Percentiles rank a stretch among this genome's conserved stretches.
These are phyloP conservation scores for Chalciporus sphaerocephalus DNA, from an alignment of 768 basidiomycete species.

Conservation along the genomic window DNA sequence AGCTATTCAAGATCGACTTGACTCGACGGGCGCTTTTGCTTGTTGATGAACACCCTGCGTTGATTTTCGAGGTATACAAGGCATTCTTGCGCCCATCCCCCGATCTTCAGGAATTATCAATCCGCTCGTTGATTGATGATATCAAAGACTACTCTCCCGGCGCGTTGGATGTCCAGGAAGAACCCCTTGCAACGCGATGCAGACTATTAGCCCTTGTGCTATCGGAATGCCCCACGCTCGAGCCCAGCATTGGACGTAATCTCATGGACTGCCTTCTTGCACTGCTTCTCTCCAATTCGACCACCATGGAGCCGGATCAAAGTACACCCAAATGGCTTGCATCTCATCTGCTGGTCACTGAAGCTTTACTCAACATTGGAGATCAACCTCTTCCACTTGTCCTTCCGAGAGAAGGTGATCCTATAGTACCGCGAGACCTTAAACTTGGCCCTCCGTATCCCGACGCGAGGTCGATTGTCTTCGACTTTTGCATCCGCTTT, in stretches of 20 bases:
- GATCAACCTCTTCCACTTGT: constrained; percentile 65
- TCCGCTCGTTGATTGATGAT: constrained; percentile 73
- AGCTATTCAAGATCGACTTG: constrained; percentile 60
- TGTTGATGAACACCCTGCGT: constrained; percentile 80
- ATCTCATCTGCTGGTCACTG: constrained; percentile 77
- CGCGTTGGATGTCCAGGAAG: constrained; percentile 68
- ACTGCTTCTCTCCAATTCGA: constrained; percentile 55
- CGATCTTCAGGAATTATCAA: constrained; percentile 57
- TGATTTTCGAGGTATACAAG: constrained; percentile 84
- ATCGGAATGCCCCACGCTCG: constrained; percentile 64
- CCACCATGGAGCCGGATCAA: constrained; percentile 49
- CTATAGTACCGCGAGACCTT: constrained; percentile 48
- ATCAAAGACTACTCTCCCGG: constrained; percentile 63
- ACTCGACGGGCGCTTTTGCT: constrained; percentile 68
- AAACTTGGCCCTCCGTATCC: constrained; percentile 56
- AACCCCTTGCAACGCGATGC: constrained; percentile 74
- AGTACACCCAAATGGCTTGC: constrained; percentile 82
- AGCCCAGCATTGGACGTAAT: constrained; percentile 49
- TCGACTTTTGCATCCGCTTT: constrained; percentile 74
- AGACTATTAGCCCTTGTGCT: constrained; percentile 82
- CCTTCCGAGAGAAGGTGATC: constrained; percentile 69
- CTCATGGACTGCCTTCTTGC: constrained; percentile 69
- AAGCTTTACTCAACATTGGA: constrained; percentile 72
- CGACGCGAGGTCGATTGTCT: constrained; percentile 62
- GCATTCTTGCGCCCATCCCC: constrained; percentile 69